Evolutionary conservation across 2,329 filamentous ascomycete genomes (phyloP), one percentile per base, ranked within the genome.

Genomic region (Aspergillus niger): DNA sequence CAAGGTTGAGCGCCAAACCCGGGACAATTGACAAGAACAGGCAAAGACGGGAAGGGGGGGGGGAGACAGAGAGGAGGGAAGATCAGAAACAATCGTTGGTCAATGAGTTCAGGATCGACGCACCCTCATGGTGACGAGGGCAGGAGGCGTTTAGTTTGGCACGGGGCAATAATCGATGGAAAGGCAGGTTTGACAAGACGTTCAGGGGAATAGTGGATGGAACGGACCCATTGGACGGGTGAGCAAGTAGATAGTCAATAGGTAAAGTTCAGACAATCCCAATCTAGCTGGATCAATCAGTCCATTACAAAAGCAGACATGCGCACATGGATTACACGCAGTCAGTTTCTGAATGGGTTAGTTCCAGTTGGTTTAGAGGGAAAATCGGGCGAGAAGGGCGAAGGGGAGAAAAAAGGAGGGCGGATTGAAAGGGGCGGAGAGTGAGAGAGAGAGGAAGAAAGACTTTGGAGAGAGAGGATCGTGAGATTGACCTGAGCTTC

Each of bases 31-130:
- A 65, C 55, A 59, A 54, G 55, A 65, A 58, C 48, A 56, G 47
- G 32, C 47, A 61, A 44, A 63, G 62, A 64, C 50, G 58, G 57
- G 58, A 58, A 60, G 52, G 57, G 54, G 53, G 54, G 53, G 36
- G 52, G 30, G 30, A 47, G 57, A 59, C 58, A 59, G 59, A 58
- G 53, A 13, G 4, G 57, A 58, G 55, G 58, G 62, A 62, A 63
- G 58, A 62, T 67, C 64, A 62, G 41, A 61, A 59, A 60, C 57
- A 55, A 53, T 61, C 49, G 58, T 57, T 64, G 60, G 56, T 65
- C 63, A 60, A 65, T 58, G 65, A 55, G 60, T 49, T 60, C 50
- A 60, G 57, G 65, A 67, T 67, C 64, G 65, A 63, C 65, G 50
- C 53, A 56, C 55, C 62, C 50, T 63, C 65, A 67, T 67, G 61